Evolutionary conservation across 169 alveolate genomes (phyloP).

Genomic region (Plasmodium inui): DNA sequence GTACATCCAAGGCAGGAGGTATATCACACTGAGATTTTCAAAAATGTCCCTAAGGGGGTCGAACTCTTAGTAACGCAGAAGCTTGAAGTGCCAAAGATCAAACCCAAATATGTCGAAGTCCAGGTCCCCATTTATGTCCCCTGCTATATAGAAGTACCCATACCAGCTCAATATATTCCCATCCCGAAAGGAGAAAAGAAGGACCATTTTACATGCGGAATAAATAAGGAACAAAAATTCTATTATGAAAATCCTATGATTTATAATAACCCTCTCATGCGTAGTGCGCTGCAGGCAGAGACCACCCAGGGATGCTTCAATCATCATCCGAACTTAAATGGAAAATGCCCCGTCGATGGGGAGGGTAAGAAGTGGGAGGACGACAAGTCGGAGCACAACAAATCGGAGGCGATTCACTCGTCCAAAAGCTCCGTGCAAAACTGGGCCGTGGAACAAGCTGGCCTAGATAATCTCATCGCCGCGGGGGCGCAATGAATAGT

Average conservation of each 20-base stretch:
- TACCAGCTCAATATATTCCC: constrained; percentile 63
- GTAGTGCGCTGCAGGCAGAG: not conserved
- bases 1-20: constrained; percentile 55
- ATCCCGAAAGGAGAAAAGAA: constrained; percentile 6
- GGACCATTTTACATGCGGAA: constrained; percentile 29
- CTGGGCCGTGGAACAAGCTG: not conserved
- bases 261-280: not conserved
- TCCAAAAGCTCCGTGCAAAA: not conserved
- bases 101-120: constrained; percentile 56
- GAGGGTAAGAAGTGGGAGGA: not conserved
- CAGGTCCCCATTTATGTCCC: constrained; percentile 69
- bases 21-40: constrained; percentile 2
- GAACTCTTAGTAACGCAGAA: constrained; percentile 21
- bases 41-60: constrained; percentile 49
- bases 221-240: not conserved
- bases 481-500: not conserved
- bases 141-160: constrained; percentile 63
- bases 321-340: not conserved
- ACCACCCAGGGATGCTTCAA: not conserved
- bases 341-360: not conserved
- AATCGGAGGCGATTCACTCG: not conserved
- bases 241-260: constrained; percentile 1
- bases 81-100: constrained; percentile 33
- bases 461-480: not conserved
- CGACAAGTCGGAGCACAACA: not conserved